phyloP scores from a whole-genome alignment of 768 basidiomycete genomes.

The Cystofilobasidium capitatum region DNA sequence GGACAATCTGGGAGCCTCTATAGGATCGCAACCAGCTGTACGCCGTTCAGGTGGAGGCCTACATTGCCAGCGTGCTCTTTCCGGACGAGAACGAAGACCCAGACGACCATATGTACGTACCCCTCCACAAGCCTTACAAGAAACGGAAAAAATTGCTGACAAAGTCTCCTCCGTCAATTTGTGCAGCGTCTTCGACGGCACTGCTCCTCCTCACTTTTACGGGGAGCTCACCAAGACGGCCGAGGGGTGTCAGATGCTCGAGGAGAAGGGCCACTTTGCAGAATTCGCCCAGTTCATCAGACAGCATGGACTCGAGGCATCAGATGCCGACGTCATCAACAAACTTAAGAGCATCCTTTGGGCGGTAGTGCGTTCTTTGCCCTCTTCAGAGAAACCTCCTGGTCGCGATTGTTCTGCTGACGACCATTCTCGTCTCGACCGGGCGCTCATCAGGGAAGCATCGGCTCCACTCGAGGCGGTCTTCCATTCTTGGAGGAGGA shows the following conservation, averaged over 20 bases:
- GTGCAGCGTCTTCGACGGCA: conserved; percentile 64
- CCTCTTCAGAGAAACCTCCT: neutral
- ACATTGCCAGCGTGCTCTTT: conserved; percentile 68
- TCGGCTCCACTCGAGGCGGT: conserved; percentile 80
- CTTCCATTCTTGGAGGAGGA: conserved; percentile 93
- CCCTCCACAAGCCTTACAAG: conserved; percentile 6
- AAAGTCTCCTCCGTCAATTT: neutral
- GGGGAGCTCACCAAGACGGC: conserved; percentile 96
- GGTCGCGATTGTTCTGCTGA: neutral
- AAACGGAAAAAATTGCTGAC: neutral
- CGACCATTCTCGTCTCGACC: neutral
- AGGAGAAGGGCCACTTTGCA: conserved; percentile 79
- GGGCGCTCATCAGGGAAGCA: conserved; percentile 60
- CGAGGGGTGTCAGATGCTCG: conserved; percentile 80
- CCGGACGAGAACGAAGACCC: conserved; percentile 52
- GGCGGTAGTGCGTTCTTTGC: conserved; percentile 66
- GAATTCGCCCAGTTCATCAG: conserved; percentile 87
- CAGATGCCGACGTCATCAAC: conserved; percentile 71
- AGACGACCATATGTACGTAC: conserved; percentile 51
- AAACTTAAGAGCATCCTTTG: conserved; percentile 92
- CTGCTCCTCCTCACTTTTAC: conserved; percentile 90
- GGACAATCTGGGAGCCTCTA: neutral
- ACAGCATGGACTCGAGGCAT: conserved; percentile 70
- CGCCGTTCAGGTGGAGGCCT: conserved; percentile 87
- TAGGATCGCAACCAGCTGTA: conserved; percentile 91